Evolutionary conservation across 805 yeast genomes (phyloP).

Genomic region (Torulaspora franciscae): DNA sequence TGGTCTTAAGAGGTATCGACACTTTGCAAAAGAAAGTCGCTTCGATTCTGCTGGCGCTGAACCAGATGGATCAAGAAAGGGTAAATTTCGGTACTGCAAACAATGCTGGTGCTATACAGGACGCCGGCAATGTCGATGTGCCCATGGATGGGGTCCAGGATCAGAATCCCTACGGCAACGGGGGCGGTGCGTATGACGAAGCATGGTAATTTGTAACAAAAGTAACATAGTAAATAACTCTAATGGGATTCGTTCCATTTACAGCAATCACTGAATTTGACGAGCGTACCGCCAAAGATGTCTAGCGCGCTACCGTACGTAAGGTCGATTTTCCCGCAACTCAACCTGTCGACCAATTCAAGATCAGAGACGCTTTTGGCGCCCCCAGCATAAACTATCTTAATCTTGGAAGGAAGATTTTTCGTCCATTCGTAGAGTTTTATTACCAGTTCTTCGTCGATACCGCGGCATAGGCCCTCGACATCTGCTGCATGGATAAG

Average conservation of each 20-base stretch:
- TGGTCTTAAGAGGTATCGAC: constrained; percentile 75
- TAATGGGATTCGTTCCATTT: constrained; percentile 53
- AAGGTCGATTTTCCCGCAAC: constrained; percentile 80
- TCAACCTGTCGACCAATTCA: constrained; percentile 56
- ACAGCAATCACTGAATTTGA: constrained; percentile 69
- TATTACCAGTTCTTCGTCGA: constrained; percentile 71
- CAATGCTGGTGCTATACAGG: constrained; percentile 36
- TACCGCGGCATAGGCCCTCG: constrained; percentile 92
- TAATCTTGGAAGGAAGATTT: constrained; percentile 42
- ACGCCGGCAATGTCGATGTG: constrained; percentile 37
- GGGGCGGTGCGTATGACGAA: constrained; percentile 35
- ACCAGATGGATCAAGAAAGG: constrained; percentile 40
- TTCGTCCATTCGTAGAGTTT: constrained; percentile 72
- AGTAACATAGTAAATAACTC: constrained; percentile 1
- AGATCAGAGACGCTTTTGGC: constrained; percentile 74
- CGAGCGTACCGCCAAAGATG: constrained; percentile 86
- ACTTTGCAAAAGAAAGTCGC: constrained; percentile 89
- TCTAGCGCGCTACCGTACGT: constrained; percentile 92
- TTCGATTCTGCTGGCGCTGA: constrained; percentile 70
- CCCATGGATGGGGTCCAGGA: constrained; percentile 29
- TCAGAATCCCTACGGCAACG: constrained; percentile 33
- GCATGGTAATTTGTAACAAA: constrained; percentile 27
- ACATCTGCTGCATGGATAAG: constrained; percentile 97
- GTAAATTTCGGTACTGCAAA: constrained; percentile 44
- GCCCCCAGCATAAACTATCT: constrained; percentile 95